Conservation (phyloP, 257 asterid species). For the Linderniella brevidens region DNA sequence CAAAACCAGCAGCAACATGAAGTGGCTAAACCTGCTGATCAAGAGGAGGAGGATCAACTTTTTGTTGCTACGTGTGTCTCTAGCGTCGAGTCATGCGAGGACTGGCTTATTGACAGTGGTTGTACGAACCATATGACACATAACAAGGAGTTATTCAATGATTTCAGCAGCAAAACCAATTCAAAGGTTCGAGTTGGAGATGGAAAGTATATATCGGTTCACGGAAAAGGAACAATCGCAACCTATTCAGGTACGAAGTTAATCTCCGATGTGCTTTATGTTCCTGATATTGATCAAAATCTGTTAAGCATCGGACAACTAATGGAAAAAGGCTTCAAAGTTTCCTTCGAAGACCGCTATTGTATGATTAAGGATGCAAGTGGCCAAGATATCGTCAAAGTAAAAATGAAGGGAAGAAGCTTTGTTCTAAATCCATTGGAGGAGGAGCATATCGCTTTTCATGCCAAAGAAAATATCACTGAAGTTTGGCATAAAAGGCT, state of each 20-base stretch:
- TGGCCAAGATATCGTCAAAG: background rate
- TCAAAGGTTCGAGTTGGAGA: background rate
- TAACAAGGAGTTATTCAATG: background rate
- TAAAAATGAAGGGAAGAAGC: slow-evolving; percentile 2
- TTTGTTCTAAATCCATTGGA: slow-evolving; percentile 6
- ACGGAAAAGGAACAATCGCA: background rate
- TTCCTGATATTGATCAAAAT: background rate
- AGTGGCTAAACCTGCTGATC: background rate
- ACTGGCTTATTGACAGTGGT: background rate
- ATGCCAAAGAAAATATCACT: background rate
- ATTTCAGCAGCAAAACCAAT: background rate
- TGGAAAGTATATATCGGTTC: background rate
- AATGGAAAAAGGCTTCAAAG: slow-evolving; percentile 2
- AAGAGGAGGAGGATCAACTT: slow-evolving; percentile 4
- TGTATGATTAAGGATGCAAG: background rate
- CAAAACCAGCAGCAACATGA: background rate
- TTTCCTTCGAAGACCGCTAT: background rate
- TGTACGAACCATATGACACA: background rate
- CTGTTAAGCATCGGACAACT: background rate
- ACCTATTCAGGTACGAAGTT: background rate
- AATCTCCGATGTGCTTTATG: background rate
- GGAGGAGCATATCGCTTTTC: slow-evolving; percentile 5
- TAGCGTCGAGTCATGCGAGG: background rate
- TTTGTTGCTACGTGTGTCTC: slow-evolving; percentile 1
- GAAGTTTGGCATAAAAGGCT: slow-evolving; percentile 7